Evolutionary conservation across 1,284 basidiomycete genomes (phyloP).

Genomic region (Moniliophthora roreri): DNA sequence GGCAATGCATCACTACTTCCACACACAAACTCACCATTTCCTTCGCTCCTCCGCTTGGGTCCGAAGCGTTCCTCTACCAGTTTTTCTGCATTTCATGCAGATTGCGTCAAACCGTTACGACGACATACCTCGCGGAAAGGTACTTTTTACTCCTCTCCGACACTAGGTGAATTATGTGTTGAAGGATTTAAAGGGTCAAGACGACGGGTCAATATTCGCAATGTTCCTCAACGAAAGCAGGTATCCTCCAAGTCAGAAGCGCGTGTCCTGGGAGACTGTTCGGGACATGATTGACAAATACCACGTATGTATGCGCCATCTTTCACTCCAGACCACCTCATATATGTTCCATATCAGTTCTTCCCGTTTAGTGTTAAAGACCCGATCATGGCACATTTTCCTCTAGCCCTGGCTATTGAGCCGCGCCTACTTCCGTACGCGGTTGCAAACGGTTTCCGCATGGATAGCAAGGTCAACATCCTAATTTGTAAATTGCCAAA

Average conservation of each 20-base stretch:
- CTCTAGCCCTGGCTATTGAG: constrained; percentile 71
- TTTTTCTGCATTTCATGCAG: constrained; percentile 63
- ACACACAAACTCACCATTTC: constrained; percentile 68
- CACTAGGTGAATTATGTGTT: constrained; percentile 9
- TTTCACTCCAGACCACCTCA: constrained; percentile 6
- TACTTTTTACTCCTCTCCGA: constrained; percentile 17
- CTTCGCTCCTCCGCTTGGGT: constrained; percentile 72
- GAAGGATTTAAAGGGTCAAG: constrained; percentile 45
- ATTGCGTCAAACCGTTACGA: constrained; percentile 57
- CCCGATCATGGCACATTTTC: constrained; percentile 73
- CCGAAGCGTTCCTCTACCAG: constrained; percentile 54
- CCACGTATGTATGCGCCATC: constrained; percentile 43
- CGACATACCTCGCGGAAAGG: constrained; percentile 64
- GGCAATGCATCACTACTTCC: constrained; percentile 74
- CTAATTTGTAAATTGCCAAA: constrained; percentile 8
- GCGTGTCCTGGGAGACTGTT: constrained; percentile 60
- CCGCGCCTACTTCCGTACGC: constrained; percentile 72
- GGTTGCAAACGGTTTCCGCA: constrained; percentile 66
- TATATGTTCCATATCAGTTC: constrained; percentile 45
- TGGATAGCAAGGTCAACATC: constrained; percentile 63
- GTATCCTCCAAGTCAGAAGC: constrained; percentile 51
- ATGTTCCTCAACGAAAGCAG: constrained; percentile 67
- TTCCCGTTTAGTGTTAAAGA: constrained; percentile 76
- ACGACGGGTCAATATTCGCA: constrained; percentile 66
- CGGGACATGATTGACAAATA: constrained; percentile 67